phyloP scores from a whole-genome alignment of 1,284 basidiomycete genomes.

The Papiliotrema laurentii region DNA sequence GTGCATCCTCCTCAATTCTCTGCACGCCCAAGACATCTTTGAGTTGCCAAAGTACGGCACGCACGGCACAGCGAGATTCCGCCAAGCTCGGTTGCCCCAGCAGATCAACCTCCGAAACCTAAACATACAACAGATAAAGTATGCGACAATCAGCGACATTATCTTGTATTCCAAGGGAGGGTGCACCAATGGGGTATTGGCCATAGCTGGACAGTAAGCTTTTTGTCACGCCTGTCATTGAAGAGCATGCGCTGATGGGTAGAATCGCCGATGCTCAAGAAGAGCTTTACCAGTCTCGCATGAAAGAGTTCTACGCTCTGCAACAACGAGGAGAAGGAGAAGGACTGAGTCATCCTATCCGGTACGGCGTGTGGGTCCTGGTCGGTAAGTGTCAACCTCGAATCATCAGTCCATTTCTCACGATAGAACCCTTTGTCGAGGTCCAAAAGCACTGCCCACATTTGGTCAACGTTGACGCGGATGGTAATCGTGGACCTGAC shows the following conservation, averaged over 20 bases:
- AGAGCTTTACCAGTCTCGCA: slow-evolving; percentile 36
- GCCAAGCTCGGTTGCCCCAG: slow-evolving; percentile 34
- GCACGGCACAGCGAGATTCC: slow-evolving; percentile 24
- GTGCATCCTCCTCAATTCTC: slow-evolving; percentile 42
- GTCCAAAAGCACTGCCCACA: slow-evolving; percentile 53
- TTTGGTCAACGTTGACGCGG: slow-evolving; percentile 53
- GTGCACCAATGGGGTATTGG: slow-evolving; percentile 41
- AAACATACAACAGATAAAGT: slow-evolving; percentile 60
- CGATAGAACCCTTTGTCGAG: slow-evolving; percentile 53
- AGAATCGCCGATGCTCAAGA: slow-evolving; percentile 45
- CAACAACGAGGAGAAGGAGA: slow-evolving; percentile 23
- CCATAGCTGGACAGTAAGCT: slow-evolving; percentile 52
- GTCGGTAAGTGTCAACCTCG: slow-evolving; percentile 54
- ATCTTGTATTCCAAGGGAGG: slow-evolving; percentile 71
- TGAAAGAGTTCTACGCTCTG: slow-evolving; percentile 36
- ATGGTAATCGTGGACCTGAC: slow-evolving; percentile 43
- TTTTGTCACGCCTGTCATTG: background rate
- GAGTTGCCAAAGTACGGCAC: slow-evolving; percentile 26
- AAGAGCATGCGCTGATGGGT: background rate
- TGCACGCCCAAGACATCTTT: slow-evolving; percentile 44
- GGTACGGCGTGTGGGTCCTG: slow-evolving; percentile 84
- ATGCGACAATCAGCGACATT: slow-evolving; percentile 82
- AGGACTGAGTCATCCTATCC: slow-evolving; percentile 50
- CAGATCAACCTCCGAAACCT: slow-evolving; percentile 48
- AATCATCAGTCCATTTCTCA: background rate